Percentiles rank a stretch among this genome's conserved stretches.
Conservation (phyloP, 305 asterid species). For the Fraxinus platypoda region DNA sequence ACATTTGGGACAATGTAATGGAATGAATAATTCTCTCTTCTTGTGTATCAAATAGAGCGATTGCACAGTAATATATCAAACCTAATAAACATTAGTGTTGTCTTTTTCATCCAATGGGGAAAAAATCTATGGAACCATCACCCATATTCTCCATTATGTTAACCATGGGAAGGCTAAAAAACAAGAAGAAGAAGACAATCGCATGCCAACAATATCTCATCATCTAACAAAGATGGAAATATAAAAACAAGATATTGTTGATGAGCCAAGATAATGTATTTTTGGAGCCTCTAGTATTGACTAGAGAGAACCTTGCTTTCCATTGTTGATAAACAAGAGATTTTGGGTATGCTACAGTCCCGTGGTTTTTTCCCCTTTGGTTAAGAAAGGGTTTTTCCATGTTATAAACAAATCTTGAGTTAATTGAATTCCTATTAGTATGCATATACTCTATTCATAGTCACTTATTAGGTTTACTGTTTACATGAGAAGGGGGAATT, state of each 20-base stretch:
- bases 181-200: background rate
- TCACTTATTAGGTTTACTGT: background rate
- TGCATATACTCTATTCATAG: background rate
- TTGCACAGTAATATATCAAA: background rate
- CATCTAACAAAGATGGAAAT: slow-evolving; percentile 1
- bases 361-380: background rate
- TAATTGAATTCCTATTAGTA: background rate
- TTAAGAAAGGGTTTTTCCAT: background rate
- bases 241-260: background rate
- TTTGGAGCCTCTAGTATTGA: background rate
- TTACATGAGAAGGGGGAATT: background rate
- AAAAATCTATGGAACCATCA: background rate
- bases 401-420: background rate
- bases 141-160: background rate
- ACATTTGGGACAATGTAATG: background rate
- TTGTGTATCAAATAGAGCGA: background rate
- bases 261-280: background rate
- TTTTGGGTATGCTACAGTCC: background rate
- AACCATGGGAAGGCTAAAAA: background rate
- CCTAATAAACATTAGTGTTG: background rate
- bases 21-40: background rate
- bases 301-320: background rate
- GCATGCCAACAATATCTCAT: background rate
- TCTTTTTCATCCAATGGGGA: background rate
- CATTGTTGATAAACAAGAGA: background rate